These are phyloP conservation scores for Gnomoniopsis sp. DNA, from an alignment of 2,329 filamentous ascomycete genomes.

Conservation along the genomic window DNA sequence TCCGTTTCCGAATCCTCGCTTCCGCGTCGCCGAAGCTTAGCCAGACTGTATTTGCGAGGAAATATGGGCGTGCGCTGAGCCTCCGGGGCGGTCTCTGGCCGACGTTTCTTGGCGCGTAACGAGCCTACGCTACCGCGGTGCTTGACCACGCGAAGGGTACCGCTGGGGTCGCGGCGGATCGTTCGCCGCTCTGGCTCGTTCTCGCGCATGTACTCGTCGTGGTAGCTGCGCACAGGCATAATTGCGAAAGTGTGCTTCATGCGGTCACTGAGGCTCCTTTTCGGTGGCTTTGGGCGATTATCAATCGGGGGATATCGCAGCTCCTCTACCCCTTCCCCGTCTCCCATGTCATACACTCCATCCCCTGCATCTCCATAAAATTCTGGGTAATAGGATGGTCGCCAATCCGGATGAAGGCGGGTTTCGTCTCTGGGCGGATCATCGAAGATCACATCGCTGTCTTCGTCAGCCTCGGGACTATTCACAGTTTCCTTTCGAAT, in stretches of 20 bases:
- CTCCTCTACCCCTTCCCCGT: conserved; percentile 30
- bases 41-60: conserved; percentile 26
- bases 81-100: conserved; percentile 36
- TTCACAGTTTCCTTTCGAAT: conserved; percentile 29
- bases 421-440: conserved; percentile 48
- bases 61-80: conserved; percentile 25
- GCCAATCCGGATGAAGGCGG: conserved; percentile 60
- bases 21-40: conserved; percentile 15
- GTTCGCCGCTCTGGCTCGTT: conserved; percentile 49
- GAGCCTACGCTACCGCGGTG: conserved; percentile 47
- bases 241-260: conserved; percentile 61
- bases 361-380: conserved; percentile 28
- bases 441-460: conserved; percentile 34
- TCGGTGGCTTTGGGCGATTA: conserved; percentile 42
- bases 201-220: conserved; percentile 31
- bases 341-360: conserved; percentile 24
- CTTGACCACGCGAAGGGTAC: conserved; percentile 57
- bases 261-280: conserved; percentile 48
- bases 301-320: conserved; percentile 31
- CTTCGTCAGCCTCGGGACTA: conserved; percentile 23
- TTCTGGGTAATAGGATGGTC: conserved; percentile 45
- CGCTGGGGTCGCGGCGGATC: conserved; percentile 56
- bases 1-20: conserved; percentile 11
- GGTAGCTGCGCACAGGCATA: conserved; percentile 46
- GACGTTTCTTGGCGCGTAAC: conserved; percentile 26